Conservation (phyloP, 1,284 basidiomycete species). For the Leccinum fallax region DNA sequence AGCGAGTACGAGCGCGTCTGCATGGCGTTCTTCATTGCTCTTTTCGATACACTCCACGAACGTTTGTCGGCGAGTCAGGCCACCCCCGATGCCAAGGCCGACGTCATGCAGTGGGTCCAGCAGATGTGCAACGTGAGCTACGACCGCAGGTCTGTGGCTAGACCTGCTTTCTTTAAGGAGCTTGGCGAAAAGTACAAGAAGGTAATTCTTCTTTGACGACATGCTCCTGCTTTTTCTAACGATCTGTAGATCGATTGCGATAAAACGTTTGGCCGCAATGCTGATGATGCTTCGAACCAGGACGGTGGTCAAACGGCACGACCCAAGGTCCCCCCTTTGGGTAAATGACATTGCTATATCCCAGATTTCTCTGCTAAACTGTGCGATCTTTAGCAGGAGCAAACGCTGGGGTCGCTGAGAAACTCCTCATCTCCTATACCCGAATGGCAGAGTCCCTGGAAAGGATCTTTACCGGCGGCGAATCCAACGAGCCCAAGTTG, state of each 20-base stretch:
- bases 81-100: background rate
- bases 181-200: background rate
- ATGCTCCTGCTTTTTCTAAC: background rate
- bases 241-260: background rate
- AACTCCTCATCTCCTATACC: background rate
- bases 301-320: background rate
- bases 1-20: background rate
- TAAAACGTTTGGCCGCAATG: background rate
- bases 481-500: background rate
- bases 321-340: background rate
- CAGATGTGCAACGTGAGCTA: background rate
- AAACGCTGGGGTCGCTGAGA: background rate
- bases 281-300: no score
- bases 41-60: slow-evolving; percentile 13
- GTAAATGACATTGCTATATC: background rate
- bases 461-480: background rate
- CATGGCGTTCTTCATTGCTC: slow-evolving; percentile 13
- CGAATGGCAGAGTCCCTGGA: background rate
- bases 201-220: background rate
- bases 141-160: background rate
- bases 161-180: background rate
- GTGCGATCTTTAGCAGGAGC: background rate
- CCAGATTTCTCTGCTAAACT: background rate
- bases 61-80: background rate
- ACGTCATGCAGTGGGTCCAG: background rate